These are phyloP conservation scores for Termitomyces titanicus DNA, from an alignment of 768 basidiomycete genomes.

Conservation along the genomic window DNA sequence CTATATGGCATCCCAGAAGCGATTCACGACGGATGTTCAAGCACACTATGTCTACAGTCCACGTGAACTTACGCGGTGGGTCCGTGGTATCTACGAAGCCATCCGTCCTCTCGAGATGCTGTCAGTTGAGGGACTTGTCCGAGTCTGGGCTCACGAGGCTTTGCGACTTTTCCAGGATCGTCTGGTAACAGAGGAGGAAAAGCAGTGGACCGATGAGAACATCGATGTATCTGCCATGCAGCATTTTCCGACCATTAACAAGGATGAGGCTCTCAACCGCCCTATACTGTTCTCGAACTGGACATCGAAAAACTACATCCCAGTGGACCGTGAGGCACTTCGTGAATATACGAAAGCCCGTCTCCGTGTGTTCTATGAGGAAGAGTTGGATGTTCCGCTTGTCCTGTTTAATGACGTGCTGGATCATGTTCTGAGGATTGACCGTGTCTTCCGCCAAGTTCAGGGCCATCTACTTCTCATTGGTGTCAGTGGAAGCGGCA, in stretches of 20 bases:
- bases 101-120: slow-evolving; percentile 92
- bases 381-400: slow-evolving; percentile 95
- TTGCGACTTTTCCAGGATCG: slow-evolving; percentile 97
- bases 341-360: slow-evolving; percentile 97
- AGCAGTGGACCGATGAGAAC: slow-evolving; percentile 90
- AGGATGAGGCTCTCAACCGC: slow-evolving; percentile 78
- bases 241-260: slow-evolving; percentile 92
- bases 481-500: slow-evolving; percentile 97
- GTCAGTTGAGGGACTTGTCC: slow-evolving; percentile 90
- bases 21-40: slow-evolving; percentile 95
- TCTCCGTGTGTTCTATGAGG: slow-evolving; percentile 97
- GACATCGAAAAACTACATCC: slow-evolving; percentile 96
- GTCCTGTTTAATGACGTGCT: slow-evolving; percentile 98
- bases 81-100: slow-evolving; percentile 95
- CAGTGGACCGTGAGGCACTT: slow-evolving; percentile 89
- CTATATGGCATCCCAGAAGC: slow-evolving; percentile 90
- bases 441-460: slow-evolving; percentile 97
- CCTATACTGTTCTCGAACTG: slow-evolving; percentile 99
- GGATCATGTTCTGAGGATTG: slow-evolving; percentile 96
- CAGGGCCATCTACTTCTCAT: slow-evolving; percentile 96
- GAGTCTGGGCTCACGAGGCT: slow-evolving; percentile 98
- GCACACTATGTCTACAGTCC: slow-evolving; percentile 99
- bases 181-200: slow-evolving; percentile 89
- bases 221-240: slow-evolving; percentile 81
- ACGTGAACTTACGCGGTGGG: slow-evolving; percentile 97